Evolutionary conservation across 306 rosid species (phyloP), one percentile per base, ranked within the genome.

Genomic region (Heteromeles arbutifolia): DNA sequence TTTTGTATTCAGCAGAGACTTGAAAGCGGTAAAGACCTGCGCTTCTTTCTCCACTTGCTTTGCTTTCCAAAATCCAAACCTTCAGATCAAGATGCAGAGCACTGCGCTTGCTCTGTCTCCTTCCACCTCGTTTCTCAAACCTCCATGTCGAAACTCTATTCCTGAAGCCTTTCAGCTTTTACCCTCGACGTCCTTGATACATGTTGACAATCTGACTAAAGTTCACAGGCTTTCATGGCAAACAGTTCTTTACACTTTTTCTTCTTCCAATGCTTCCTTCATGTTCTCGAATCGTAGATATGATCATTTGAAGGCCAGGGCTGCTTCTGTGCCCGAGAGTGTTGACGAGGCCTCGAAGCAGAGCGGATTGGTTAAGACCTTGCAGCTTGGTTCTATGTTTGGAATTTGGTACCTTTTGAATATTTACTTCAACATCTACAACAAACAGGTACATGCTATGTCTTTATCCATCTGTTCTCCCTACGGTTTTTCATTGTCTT

Each of bases 401-500:
- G 90, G 83, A 11, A 74, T 73, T 85, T 92, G 93, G 97, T 92
- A 90, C 74, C 79, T 90, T 79, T 78, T 89, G 84, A 92, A 92
- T 72, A 88, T 92, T 73, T 86, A 72, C 89, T 92, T 78, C 91
- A 88, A 92, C 75, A 88, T 90, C 78, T 92, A 77, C 78, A 92
- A 86, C 84, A 92, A 92, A 78, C 93, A 90, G 96, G 97, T 88
- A 69, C 26, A 52, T 57, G 6, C 69, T 54, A 11, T 37, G 8
- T 8, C 74, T 53, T 25, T 41, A 58, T 34, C 4, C 14, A 41
- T 56, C 8, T 72, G 39, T 28, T 57, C 67, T 13, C 52, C 22
- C 19, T 1, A 15, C 26, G 3, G 14, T 58, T 54, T 13, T 41
- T 22, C 4, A 5, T 65, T 25, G 56, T 12, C 41, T 5, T n/a